These are phyloP conservation scores for Globisporangium yorkense DNA, from an alignment of 352 stramenopile species.

Conservation along the genomic window DNA sequence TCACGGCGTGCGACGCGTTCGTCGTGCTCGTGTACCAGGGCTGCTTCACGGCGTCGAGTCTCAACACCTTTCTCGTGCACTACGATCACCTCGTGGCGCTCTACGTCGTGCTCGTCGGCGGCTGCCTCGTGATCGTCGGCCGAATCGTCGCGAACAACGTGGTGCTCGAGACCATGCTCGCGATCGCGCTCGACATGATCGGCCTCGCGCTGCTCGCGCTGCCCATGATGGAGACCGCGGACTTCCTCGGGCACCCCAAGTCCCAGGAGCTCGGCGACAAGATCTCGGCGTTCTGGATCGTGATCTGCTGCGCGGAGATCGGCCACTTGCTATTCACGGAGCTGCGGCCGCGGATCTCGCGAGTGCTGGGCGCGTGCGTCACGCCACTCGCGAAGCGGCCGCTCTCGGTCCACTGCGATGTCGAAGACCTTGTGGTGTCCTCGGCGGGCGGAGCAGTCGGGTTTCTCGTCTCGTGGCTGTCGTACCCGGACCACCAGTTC, in stretches of 20 bases:
- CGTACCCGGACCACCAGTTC: slow-evolving; percentile 11
- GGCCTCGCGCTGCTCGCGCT: slow-evolving; percentile 44
- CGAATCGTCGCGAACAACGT: slow-evolving; percentile 55
- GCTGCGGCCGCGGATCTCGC: neutral
- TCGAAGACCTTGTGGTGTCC: slow-evolving; percentile 20
- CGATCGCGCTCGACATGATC: slow-evolving; percentile 48
- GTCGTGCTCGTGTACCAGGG: slow-evolving; percentile 43
- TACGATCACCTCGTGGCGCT: slow-evolving; percentile 34
- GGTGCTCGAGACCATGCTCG: slow-evolving; percentile 43
- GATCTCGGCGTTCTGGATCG: slow-evolving; percentile 46
- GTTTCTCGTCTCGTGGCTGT: slow-evolving; percentile 20
- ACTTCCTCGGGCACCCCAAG: slow-evolving; percentile 44
- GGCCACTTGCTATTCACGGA: slow-evolving; percentile 23
- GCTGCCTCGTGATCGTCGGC: slow-evolving; percentile 42
- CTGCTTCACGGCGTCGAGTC: slow-evolving; percentile 44
- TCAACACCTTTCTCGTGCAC: slow-evolving; percentile 57
- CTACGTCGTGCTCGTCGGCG: slow-evolving; percentile 46
- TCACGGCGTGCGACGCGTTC: slow-evolving; percentile 28
- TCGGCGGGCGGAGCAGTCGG: slow-evolving; percentile 12
- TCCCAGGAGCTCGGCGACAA: slow-evolving; percentile 24
- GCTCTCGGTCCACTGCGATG: neutral
- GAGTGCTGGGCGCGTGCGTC: neutral
- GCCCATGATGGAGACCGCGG: slow-evolving; percentile 61
- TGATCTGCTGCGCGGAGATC: slow-evolving; percentile 26
- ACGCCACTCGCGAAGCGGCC: neutral